Percentiles rank a stretch among this genome's conserved stretches.
Evolutionary conservation across 352 stramenopile species (phyloP).

Genomic region (Phytophthora kernoviae): DNA sequence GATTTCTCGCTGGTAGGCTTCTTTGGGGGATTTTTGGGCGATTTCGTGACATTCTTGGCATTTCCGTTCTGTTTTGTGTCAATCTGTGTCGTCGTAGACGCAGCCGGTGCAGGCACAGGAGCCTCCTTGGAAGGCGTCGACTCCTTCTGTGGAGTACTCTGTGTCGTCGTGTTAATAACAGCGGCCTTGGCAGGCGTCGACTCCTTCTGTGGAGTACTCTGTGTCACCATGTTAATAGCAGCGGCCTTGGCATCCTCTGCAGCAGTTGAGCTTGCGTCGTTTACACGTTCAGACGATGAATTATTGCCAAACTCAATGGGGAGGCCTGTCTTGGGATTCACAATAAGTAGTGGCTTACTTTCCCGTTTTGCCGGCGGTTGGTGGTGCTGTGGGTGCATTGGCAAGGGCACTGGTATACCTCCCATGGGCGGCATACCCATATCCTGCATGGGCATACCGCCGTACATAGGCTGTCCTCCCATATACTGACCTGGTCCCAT

Average conservation of each 20-base stretch:
- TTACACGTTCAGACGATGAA: slow-evolving; percentile 15
- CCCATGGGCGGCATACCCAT: slow-evolving; percentile 49
- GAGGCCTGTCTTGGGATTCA: slow-evolving; percentile 59
- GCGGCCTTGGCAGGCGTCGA: slow-evolving; percentile 9
- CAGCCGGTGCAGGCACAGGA: slow-evolving; percentile 1
- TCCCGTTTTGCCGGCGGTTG: slow-evolving; percentile 54
- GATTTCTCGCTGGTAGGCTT: slow-evolving; percentile 16
- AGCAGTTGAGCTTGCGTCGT: slow-evolving; percentile 17
- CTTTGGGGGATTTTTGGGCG: slow-evolving; percentile 25
- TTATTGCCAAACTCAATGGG: slow-evolving; percentile 38
- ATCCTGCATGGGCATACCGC: slow-evolving; percentile 45
- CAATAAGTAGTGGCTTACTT: slow-evolving; percentile 50
- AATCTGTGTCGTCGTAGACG: slow-evolving; percentile 5
- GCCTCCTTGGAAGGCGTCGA: slow-evolving; percentile 8
- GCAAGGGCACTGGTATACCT: slow-evolving; percentile 43
- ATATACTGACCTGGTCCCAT: slow-evolving; percentile 48
- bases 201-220: slow-evolving; percentile 41
- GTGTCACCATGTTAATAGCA: slow-evolving; percentile 20
- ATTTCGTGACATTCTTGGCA: slow-evolving; percentile 18
- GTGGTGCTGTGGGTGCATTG: slow-evolving; percentile 22
- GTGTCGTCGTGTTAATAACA: slow-evolving; percentile 22
- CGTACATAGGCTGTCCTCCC: slow-evolving; percentile 45
- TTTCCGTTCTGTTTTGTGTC: slow-evolving; percentile 33
- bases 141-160: slow-evolving; percentile 41
- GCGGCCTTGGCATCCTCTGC: slow-evolving; percentile 25